Conservation (phyloP, 495 filamentous ascomycete species). For the Penicillium cosmopolitanum region DNA sequence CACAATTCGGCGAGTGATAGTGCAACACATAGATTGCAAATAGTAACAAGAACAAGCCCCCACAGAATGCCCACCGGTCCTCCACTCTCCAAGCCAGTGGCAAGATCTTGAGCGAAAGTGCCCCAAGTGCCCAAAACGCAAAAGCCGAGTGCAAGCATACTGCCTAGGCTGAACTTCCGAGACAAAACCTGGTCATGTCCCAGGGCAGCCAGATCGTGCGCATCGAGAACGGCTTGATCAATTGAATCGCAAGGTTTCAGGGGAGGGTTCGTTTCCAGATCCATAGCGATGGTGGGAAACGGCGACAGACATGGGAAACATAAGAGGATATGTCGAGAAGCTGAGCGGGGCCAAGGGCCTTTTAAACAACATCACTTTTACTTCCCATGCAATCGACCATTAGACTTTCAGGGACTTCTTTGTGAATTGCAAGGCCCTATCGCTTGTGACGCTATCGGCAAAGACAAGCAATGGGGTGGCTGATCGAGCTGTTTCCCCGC, state of each 20-base stretch:
- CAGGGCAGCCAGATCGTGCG: slow-evolving; percentile 52
- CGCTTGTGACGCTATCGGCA: not conserved
- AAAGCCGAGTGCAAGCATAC: slow-evolving; percentile 48
- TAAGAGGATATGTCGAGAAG: not conserved
- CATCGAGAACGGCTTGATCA: slow-evolving; percentile 47
- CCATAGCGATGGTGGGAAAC: not conserved
- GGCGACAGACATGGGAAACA: not conserved
- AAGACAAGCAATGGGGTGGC: not conserved
- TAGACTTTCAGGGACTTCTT: not conserved
- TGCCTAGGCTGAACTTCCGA: slow-evolving; percentile 52
- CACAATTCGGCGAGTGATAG: slow-evolving; percentile 49
- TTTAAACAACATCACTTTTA: not conserved
- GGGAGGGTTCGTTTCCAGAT: not conserved
- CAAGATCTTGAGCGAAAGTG: slow-evolving; percentile 49
- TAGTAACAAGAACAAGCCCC: slow-evolving; percentile 47
- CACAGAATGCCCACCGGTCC: slow-evolving; percentile 50
- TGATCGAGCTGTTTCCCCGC: slow-evolving; percentile 17
- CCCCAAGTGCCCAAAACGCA: slow-evolving; percentile 52
- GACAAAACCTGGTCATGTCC: slow-evolving; percentile 52
- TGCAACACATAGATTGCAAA: slow-evolving; percentile 49
- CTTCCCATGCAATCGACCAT: not conserved
- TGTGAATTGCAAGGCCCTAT: not conserved
- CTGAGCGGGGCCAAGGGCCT: not conserved
- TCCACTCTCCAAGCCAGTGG: slow-evolving; percentile 48
- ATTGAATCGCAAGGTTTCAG: slow-evolving; percentile 31